Conservation (phyloP, 1,139 yeast species). For the Wickerhamomyces sp. region DNA sequence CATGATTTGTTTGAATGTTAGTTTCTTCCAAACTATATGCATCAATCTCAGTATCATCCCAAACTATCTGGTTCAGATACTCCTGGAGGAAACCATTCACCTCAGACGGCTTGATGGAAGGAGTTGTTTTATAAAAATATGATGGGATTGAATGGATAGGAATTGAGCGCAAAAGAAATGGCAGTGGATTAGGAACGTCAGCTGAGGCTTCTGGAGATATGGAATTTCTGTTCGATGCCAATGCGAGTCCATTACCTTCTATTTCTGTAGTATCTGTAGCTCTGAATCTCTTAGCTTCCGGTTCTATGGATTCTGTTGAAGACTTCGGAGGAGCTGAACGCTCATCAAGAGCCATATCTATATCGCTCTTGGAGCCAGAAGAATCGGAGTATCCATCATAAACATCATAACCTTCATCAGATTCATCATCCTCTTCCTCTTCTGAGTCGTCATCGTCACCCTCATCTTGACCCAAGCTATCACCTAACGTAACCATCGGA, state of each 20-base stretch:
- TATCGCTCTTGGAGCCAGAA: slow-evolving; percentile 1
- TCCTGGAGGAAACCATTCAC: slow-evolving; percentile 26
- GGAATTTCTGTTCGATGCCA: slow-evolving; percentile 3
- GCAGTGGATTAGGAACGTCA: slow-evolving; percentile 46
- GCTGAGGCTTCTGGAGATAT: slow-evolving; percentile 9
- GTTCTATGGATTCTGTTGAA: slow-evolving; percentile 10
- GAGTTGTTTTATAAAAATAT: slow-evolving; percentile 31
- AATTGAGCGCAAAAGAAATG: slow-evolving; percentile 58
- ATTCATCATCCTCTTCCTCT: slow-evolving; percentile 17
- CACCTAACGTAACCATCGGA: slow-evolving; percentile 15
- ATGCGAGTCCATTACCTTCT: not conserved
- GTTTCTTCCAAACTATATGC: slow-evolving; percentile 14
- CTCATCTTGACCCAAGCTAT: slow-evolving; percentile 26
- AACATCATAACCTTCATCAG: no score
- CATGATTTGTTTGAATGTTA: slow-evolving; percentile 9
- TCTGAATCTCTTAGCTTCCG: slow-evolving; percentile 16
- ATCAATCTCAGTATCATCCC: slow-evolving; percentile 34
- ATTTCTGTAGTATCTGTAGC: slow-evolving; percentile 6
- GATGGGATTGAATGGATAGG: slow-evolving; percentile 58
- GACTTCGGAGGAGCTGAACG: not conserved
- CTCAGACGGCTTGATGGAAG: slow-evolving; percentile 11
- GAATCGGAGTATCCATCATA: slow-evolving; percentile 15
- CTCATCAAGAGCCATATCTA: not conserved
- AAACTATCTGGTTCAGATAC: slow-evolving; percentile 39
- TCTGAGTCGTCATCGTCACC: slow-evolving; percentile 22